phyloP scores from a whole-genome alignment of 2,329 filamentous ascomycete genomes.

The Nectriaceae sp. region DNA sequence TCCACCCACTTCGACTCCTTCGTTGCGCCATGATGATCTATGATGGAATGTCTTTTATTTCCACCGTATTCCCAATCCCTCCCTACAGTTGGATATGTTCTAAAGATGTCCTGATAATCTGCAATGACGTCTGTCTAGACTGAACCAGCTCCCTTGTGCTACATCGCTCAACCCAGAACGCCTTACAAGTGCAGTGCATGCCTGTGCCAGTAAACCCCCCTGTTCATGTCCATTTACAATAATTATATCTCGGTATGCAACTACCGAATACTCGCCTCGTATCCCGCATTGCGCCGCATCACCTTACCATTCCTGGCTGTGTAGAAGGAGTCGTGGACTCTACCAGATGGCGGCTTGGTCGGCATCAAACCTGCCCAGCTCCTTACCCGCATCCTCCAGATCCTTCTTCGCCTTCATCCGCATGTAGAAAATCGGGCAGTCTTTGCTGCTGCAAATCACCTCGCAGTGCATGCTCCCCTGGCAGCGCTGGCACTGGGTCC shows the following conservation, averaged over 20 bases:
- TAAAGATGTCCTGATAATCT: neutral
- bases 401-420: slow-evolving; percentile 99
- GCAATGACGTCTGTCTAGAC: neutral
- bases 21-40: neutral
- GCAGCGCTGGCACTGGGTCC: slow-evolving; percentile 98
- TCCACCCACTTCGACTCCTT: neutral
- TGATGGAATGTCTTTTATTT: too few relatives aligned
- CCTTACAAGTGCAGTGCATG: neutral
- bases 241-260: neutral
- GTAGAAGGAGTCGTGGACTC: neutral
- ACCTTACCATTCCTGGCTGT: neutral
- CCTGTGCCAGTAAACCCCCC: neutral
- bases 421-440: slow-evolving; percentile 99
- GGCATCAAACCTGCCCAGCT: slow-evolving; percentile 84
- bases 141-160: too few relatives aligned
- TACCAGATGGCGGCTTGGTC: slow-evolving; percentile 71
- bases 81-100: neutral
- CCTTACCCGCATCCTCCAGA: slow-evolving; percentile 90
- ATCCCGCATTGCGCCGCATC: too few relatives aligned
- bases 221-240: neutral
- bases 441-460: slow-evolving; percentile 93
- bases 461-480: slow-evolving; percentile 98
- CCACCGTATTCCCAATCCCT: too few relatives aligned
- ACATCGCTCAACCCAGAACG: neutral
- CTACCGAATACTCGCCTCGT: neutral